Evolutionary conservation across 108 stramenopile genomes (phyloP), one percentile per base, ranked within the genome.

Genomic region (Licmophora abbreviata): DNA sequence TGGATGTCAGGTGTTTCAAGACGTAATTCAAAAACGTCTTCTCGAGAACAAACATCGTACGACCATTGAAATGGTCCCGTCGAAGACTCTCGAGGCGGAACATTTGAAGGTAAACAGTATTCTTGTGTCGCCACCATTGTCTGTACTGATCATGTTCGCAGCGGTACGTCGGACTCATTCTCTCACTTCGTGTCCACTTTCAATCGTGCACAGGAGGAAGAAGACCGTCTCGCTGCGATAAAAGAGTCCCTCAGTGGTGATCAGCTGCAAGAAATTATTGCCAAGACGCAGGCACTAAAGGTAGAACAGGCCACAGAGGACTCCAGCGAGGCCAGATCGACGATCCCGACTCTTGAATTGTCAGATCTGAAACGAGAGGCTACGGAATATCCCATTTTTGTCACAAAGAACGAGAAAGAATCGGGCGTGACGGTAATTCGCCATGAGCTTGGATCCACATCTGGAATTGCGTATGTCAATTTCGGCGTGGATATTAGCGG

Each of bases 401-500:
- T 89, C n/a, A 58, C 58, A 15, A 76, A 87, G 32, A 88, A 85
- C 48, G 79, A 77, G 50, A 70, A 57, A 31, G 57, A 71, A 15
- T 66, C 87, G 25, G 93, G 90, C 12, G 71, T 94, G 10, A 91
- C 84, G 28, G 71, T 94, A 3, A 66, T 95, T 4, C 76, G 81
- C 10, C 90, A 95, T 59, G 86, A 79, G 49, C 60, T 97, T 28
- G 82, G 68, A 25, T 92, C 88, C 34, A 95, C 94, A 23, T 85
- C 83, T 11, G 97, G 97, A 37, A 95, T 97, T 64, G 81, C 91
- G 0, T 97, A 97, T 65, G 84, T 81, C 10, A 83, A 69, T 55
- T 33, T 69, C 8, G 88, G 68, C 3, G 67, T 97, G 17, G 95
- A 95, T 59, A 48, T 93, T 7, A 86, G 85, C 21, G 60, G 51